These are phyloP conservation scores for Cordyceps militaris DNA, from an alignment of 2,329 filamentous ascomycete genomes.

Conservation along the genomic window DNA sequence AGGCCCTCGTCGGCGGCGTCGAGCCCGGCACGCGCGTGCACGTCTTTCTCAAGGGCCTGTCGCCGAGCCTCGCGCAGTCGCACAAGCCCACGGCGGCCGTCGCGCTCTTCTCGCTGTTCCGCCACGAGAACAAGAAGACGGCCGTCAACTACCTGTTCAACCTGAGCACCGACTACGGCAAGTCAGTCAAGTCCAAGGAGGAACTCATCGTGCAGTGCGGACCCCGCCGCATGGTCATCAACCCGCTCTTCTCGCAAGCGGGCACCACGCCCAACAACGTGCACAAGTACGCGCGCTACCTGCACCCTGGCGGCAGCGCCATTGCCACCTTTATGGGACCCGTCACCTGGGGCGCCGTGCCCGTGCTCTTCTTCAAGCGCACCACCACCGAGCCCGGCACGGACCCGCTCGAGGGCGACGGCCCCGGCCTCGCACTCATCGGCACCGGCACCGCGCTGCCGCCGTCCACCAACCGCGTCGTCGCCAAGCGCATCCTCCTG, in stretches of 20 bases:
- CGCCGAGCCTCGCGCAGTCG: slow-evolving; percentile 35
- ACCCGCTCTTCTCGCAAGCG: slow-evolving; percentile 82
- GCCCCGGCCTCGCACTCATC: slow-evolving; percentile 59
- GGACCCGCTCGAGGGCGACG: slow-evolving; percentile 35
- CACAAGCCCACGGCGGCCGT: slow-evolving; percentile 51
- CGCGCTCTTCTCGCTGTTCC: slow-evolving; percentile 76
- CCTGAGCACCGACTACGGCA: slow-evolving; percentile 67
- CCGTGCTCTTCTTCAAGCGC: slow-evolving; percentile 78
- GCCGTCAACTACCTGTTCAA: slow-evolving; percentile 85
- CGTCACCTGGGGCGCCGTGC: slow-evolving; percentile 87
- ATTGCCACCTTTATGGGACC: slow-evolving; percentile 88
- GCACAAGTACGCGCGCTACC: slow-evolving; percentile 88
- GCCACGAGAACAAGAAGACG: slow-evolving; percentile 92
- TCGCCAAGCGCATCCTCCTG: slow-evolving; percentile 89
- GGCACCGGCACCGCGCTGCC: slow-evolving; percentile 83
- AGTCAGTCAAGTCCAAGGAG: slow-evolving; percentile 83
- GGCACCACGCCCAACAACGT: slow-evolving; percentile 93
- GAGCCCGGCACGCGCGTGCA: slow-evolving; percentile 75
- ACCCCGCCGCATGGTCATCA: slow-evolving; percentile 76
- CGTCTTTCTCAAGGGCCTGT: slow-evolving; percentile 58
- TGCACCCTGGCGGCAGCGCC: slow-evolving; percentile 84
- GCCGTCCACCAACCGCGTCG: slow-evolving; percentile 67
- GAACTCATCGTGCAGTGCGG: slow-evolving; percentile 89
- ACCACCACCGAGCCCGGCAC: slow-evolving; percentile 37
- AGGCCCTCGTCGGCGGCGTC: slow-evolving; percentile 84